Evolutionary conservation across 148 eudicot species (phyloP).

Genomic region (Fallopia convolvulus): DNA sequence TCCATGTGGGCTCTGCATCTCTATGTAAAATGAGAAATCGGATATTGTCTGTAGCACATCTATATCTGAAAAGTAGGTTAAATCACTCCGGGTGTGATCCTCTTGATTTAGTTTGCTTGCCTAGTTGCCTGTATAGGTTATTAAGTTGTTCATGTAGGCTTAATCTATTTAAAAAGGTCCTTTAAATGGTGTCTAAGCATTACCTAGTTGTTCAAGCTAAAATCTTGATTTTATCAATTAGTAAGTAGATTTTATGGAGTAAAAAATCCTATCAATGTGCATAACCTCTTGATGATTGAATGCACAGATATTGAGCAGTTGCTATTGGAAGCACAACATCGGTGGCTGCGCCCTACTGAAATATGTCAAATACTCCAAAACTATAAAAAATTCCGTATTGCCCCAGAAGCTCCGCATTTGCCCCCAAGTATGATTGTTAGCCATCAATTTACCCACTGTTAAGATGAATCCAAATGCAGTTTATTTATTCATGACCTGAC

Average conservation of each 20-base stretch:
- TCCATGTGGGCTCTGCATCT: background rate
- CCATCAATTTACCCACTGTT: slow-evolving; percentile 10
- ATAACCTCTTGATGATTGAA: slow-evolving; percentile 3
- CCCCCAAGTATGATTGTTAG: slow-evolving; percentile 50
- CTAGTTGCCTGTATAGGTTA: background rate
- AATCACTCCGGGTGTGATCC: background rate
- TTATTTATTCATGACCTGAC: slow-evolving; percentile 16
- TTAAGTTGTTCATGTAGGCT: background rate
- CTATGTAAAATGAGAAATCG: background rate
- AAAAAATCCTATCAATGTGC: background rate
- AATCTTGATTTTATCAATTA: background rate
- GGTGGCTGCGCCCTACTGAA: slow-evolving; percentile 83
- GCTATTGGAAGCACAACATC: slow-evolving; percentile 63
- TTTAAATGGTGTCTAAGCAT: background rate
- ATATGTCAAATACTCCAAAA: slow-evolving; percentile 75
- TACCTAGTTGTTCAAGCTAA: background rate
- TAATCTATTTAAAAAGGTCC: background rate
- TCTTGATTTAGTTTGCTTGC: background rate
- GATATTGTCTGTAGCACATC: background rate
- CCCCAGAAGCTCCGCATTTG: slow-evolving; percentile 58
- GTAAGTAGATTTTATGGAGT: background rate
- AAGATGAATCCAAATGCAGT: slow-evolving; percentile 1
- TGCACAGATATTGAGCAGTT: slow-evolving; percentile 73
- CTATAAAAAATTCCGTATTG: slow-evolving; percentile 38
- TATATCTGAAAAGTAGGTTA: background rate